phyloP scores from a whole-genome alignment of 2,329 filamentous ascomycete species.

The Diaporthe vexans region DNA sequence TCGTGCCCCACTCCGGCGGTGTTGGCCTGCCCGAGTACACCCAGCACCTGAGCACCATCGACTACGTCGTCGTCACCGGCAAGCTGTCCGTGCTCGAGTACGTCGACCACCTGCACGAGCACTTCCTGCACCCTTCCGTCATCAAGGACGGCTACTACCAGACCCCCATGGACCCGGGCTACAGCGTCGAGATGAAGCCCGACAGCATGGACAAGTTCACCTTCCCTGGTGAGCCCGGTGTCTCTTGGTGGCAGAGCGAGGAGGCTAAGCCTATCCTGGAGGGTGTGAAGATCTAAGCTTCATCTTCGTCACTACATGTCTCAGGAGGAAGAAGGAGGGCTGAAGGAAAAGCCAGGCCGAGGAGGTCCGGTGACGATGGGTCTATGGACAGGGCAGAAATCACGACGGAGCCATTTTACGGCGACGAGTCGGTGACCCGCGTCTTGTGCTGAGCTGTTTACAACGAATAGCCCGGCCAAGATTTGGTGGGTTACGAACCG shows the following conservation, averaged over 20 bases:
- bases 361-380: constrained; percentile 24
- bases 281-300: constrained; percentile 65
- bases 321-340: background rate
- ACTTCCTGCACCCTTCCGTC: constrained; percentile 85
- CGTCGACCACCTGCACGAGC: constrained; percentile 93
- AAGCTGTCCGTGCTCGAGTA: constrained; percentile 89
- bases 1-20: constrained; percentile 90
- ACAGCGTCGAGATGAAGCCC: constrained; percentile 94
- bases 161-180: constrained; percentile 85
- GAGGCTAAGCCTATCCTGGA: constrained; percentile 83
- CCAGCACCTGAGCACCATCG: constrained; percentile 91
- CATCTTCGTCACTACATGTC: background rate
- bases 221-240: constrained; percentile 82
- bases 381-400: constrained; percentile 49
- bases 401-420: constrained; percentile 51
- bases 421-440: constrained; percentile 40
- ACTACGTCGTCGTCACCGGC: constrained; percentile 89
- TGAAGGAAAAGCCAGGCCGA: constrained; percentile 41
- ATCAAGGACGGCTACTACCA: constrained; percentile 91
- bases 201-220: constrained; percentile 86
- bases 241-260: constrained; percentile 88
- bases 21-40: constrained; percentile 95
- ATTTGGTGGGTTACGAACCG: constrained; percentile 11
- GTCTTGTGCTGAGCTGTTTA: constrained; percentile 36
- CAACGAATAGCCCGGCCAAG: constrained; percentile 29